phyloP scores from a whole-genome alignment of 1,284 basidiomycete genomes.

The Coniophora puteana region DNA sequence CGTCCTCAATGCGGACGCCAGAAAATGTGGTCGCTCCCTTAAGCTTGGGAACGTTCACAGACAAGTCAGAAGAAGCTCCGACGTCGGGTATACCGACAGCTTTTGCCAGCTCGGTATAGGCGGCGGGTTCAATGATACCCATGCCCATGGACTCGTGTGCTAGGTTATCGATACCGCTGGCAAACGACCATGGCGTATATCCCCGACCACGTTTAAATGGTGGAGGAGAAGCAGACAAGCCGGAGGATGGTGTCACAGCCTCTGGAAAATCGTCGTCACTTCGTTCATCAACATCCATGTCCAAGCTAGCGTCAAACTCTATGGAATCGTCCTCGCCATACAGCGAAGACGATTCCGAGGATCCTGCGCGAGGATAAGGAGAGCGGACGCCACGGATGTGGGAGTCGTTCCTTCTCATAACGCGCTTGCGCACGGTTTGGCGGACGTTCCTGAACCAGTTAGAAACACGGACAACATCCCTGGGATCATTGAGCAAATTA shows the following conservation, averaged over 20 bases:
- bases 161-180: slow-evolving; percentile 15
- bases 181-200: slow-evolving; percentile 16
- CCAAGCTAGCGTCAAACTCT: slow-evolving; percentile 28
- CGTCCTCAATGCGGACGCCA: slow-evolving; percentile 58
- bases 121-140: slow-evolving; percentile 22
- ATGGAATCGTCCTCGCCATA: slow-evolving; percentile 34
- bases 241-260: slow-evolving; percentile 66
- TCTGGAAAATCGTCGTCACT: slow-evolving; percentile 70
- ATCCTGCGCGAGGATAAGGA: slow-evolving; percentile 29
- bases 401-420: slow-evolving; percentile 39
- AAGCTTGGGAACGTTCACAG: no score
- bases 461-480: slow-evolving; percentile 79
- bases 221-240: slow-evolving; percentile 47
- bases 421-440: slow-evolving; percentile 67
- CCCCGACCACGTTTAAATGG: slow-evolving; percentile 25
- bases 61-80: slow-evolving; percentile 12
- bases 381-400: slow-evolving; percentile 39
- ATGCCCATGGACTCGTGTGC: slow-evolving; percentile 21
- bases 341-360: slow-evolving; percentile 47
- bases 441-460: slow-evolving; percentile 82
- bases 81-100: slow-evolving; percentile 18
- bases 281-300: slow-evolving; percentile 43
- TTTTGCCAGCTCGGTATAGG: slow-evolving; percentile 26
- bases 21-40: slow-evolving; percentile 27
- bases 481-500: slow-evolving; percentile 27